Percentiles rank a stretch among this genome's conserved stretches.
Conservation (phyloP, 768 basidiomycete genomes). For the Pluteus cervinus region DNA sequence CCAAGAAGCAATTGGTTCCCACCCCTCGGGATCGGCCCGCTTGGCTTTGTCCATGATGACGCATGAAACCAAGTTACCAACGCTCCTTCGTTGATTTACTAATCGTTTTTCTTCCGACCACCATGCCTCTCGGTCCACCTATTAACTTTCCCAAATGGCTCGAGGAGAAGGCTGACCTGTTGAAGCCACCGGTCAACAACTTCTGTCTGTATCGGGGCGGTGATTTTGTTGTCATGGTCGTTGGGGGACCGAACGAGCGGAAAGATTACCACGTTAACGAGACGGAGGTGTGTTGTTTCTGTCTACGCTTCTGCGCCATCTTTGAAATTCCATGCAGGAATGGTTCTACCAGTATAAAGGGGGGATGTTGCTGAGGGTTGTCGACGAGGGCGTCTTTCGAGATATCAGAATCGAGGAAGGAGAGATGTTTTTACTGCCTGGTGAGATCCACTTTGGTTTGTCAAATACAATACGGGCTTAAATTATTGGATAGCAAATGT, state of each 20-base stretch:
- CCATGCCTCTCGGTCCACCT: slow-evolving; percentile 73
- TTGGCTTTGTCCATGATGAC: neutral
- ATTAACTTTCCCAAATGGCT: slow-evolving; percentile 93
- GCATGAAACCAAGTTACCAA: neutral
- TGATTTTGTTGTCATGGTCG: slow-evolving; percentile 93
- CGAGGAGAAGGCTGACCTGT: slow-evolving; percentile 65
- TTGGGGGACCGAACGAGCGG: slow-evolving; percentile 93
- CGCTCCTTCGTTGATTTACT: too few species aligned
- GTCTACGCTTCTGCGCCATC: neutral
- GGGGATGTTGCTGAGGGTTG: slow-evolving; percentile 81
- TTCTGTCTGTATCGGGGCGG: slow-evolving; percentile 76
- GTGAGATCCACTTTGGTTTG: slow-evolving; percentile 32
- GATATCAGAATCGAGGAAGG: slow-evolving; percentile 92
- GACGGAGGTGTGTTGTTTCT: slow-evolving; percentile 59
- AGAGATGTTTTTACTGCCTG: slow-evolving; percentile 94
- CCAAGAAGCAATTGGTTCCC: too few species aligned
- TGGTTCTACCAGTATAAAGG: slow-evolving; percentile 99
- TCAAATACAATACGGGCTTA: neutral
- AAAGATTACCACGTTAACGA: slow-evolving; percentile 95
- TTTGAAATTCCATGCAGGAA: slow-evolving; percentile 47
- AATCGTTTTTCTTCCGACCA: too few species aligned
- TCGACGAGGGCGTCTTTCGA: slow-evolving; percentile 72
- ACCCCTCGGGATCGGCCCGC: too few species aligned
- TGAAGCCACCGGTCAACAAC: slow-evolving; percentile 92
- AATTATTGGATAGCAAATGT: slow-evolving; percentile 63